phyloP scores from a whole-genome alignment of 345 rosid species.

The Acer campestre region DNA sequence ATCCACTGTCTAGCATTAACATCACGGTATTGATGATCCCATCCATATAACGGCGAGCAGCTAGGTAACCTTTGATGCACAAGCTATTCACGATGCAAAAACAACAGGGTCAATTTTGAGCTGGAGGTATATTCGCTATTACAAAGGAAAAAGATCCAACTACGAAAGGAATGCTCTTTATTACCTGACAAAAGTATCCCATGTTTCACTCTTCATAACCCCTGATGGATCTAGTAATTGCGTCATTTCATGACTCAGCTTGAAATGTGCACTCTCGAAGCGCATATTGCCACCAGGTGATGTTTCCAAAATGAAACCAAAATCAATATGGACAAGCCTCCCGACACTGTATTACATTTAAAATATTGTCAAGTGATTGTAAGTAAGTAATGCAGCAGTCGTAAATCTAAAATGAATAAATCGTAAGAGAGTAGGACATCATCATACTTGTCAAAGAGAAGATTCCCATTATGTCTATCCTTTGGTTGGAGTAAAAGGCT shows the following conservation, averaged over 20 bases:
- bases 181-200: constrained; percentile 85
- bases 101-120: neutral
- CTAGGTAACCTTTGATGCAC: constrained; percentile 90
- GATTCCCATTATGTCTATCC: constrained; percentile 99
- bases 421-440: neutral
- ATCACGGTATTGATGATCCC: constrained; percentile 82
- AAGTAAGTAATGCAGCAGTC: neutral
- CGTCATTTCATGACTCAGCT: constrained; percentile 99
- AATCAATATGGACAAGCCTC: constrained; percentile 97
- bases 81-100: constrained; percentile 43
- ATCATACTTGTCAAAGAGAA: constrained; percentile 87
- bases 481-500: constrained; percentile 97
- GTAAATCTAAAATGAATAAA: constrained; percentile 20
- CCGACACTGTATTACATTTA: constrained; percentile 59
- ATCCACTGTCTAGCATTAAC: constrained; percentile 96
- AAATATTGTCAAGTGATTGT: neutral
- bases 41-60: constrained; percentile 87
- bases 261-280: constrained; percentile 97
- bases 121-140: neutral
- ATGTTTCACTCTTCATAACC: constrained; percentile 88
- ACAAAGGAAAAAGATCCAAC: neutral
- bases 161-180: neutral
- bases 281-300: constrained; percentile 98
- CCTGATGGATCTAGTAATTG: constrained; percentile 93
- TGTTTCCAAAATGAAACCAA: constrained; percentile 93